phyloP scores from a whole-genome alignment of 2,329 filamentous ascomycete genomes.

The Septoria petroselini region DNA sequence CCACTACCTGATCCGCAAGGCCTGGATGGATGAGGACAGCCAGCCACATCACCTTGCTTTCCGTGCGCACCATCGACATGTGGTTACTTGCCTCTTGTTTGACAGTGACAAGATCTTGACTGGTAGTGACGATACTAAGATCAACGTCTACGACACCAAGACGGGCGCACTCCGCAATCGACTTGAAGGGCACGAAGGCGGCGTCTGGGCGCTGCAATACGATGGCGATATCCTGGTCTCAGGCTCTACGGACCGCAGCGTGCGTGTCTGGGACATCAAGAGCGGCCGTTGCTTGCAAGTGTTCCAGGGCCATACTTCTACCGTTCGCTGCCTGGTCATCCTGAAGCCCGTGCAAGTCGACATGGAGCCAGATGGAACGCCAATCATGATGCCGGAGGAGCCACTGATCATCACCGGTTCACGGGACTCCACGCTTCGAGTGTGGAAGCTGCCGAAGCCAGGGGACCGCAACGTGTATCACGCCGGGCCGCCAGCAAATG shows the following conservation, averaged over 20 bases:
- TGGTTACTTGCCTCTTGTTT: constrained; percentile 96
- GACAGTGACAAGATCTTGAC: constrained; percentile 98
- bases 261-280: constrained; percentile 99
- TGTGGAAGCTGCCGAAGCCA: constrained; percentile 87
- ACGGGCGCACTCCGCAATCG: constrained; percentile 80
- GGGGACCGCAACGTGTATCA: constrained; percentile 76
- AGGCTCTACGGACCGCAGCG: constrained; percentile 90
- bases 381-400: constrained; percentile 87
- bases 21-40: constrained; percentile 80
- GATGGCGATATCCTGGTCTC: constrained; percentile 93
- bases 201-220: constrained; percentile 96
- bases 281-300: constrained; percentile 88
- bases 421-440: constrained; percentile 85
- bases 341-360: constrained; percentile 80
- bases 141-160: constrained; percentile 97
- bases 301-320: constrained; percentile 96
- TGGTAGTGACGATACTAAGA: constrained; percentile 94
- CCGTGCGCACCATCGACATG: constrained; percentile 90
- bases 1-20: constrained; percentile 83
- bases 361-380: constrained; percentile 64
- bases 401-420: constrained; percentile 97
- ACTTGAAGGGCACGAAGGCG: constrained; percentile 90
- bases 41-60: constrained; percentile 92
- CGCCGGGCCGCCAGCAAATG: constrained; percentile 68
- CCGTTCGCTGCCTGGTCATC: constrained; percentile 92